These are phyloP conservation scores for Firmiana major DNA, from an alignment of 345 rosid genomes.

Conservation along the genomic window DNA sequence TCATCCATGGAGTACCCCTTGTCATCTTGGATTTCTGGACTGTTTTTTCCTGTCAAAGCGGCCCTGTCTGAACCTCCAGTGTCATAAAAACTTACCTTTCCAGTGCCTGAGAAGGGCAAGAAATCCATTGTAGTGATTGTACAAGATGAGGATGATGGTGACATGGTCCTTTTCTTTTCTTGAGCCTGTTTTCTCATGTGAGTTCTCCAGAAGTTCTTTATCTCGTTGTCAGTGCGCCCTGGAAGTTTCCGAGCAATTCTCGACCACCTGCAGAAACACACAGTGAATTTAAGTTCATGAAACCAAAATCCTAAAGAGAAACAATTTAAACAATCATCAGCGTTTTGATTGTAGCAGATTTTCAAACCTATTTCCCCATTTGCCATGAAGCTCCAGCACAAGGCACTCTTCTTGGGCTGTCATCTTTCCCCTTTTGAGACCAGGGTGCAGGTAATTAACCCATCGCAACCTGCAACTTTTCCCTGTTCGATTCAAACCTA, in stretches of 20 bases:
- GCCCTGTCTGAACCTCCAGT: conserved; percentile 54
- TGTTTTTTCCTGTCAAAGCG: conserved; percentile 28
- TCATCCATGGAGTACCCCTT: conserved; percentile 71
- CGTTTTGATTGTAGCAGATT: background rate
- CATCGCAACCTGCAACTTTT: conserved; percentile 99
- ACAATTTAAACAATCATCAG: background rate
- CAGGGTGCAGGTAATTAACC: conserved; percentile 98
- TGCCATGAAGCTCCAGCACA: conserved; percentile 86
- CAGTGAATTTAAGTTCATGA: background rate
- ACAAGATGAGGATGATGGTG: conserved; percentile 40
- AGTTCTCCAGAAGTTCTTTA: conserved; percentile 96
- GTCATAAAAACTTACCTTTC: conserved; percentile 68
- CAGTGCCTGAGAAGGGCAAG: conserved; percentile 38
- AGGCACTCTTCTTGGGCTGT: conserved; percentile 84
- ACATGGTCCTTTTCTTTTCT: conserved; percentile 43
- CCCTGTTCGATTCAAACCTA: conserved; percentile 97
- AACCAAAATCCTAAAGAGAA: background rate
- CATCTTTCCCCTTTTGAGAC: conserved; percentile 97
- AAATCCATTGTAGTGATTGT: conserved; percentile 45
- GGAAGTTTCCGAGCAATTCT: conserved; percentile 90
- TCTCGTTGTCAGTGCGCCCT: conserved; percentile 94
- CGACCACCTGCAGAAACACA: conserved; percentile 66
- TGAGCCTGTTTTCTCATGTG: conserved; percentile 88
- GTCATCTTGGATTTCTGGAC: conserved; percentile 40
- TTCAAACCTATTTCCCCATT: conserved; percentile 94